These are phyloP conservation scores for Yamadazyma sp. DNA, from an alignment of 805 yeast genomes.

Conservation along the genomic window DNA sequence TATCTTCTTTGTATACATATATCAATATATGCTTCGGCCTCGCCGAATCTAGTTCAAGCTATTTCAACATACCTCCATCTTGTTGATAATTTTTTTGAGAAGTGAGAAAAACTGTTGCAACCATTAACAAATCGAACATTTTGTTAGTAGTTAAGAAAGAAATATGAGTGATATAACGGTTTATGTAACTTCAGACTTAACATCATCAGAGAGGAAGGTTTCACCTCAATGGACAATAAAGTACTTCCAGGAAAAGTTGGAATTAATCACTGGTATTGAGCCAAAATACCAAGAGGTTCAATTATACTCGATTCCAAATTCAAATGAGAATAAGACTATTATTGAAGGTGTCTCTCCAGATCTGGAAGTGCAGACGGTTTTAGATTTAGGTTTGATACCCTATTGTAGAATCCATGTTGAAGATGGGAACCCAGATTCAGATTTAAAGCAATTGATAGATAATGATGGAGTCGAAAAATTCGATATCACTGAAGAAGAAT, in stretches of 20 bases:
- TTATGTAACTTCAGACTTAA: conserved; percentile 60
- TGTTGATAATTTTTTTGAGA: conserved; percentile 3
- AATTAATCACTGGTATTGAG: conserved; percentile 71
- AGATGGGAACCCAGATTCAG: conserved; percentile 53
- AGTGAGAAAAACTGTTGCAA: background rate
- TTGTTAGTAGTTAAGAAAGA: too few species aligned
- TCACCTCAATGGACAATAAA: conserved; percentile 59
- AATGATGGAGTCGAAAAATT: conserved; percentile 26
- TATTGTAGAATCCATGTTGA: conserved; percentile 55
- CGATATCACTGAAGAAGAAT: conserved; percentile 53
- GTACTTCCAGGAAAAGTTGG: conserved; percentile 53
- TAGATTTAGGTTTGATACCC: conserved; percentile 28
- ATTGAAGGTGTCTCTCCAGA: background rate
- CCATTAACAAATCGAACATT: background rate
- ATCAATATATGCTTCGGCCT: background rate
- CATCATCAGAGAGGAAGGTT: conserved; percentile 67
- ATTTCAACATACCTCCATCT: conserved; percentile 7
- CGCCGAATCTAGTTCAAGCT: background rate
- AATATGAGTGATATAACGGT: conserved; percentile 47
- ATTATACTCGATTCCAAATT: conserved; percentile 39
- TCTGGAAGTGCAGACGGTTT: conserved; percentile 13
- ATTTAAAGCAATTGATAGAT: conserved; percentile 23
- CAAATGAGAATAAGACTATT: conserved; percentile 29
- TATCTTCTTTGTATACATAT: background rate
- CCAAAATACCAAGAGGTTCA: conserved; percentile 52